Conservation (phyloP, 2,329 filamentous ascomycete species). For the Botrytis aclada region DNA sequence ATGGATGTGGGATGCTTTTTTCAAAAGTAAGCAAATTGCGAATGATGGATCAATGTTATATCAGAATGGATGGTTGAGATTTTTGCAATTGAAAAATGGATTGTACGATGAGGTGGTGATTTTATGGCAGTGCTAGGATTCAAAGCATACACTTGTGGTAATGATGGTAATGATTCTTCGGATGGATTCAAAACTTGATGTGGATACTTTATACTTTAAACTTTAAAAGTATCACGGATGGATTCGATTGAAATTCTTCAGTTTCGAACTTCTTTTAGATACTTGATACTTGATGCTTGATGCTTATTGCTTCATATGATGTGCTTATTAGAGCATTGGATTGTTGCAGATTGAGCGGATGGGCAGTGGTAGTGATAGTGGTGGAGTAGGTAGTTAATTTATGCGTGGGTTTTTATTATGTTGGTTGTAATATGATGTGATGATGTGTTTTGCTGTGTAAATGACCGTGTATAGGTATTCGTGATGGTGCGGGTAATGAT, state of each 20-base stretch:
- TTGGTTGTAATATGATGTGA: no score
- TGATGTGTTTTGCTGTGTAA: no score
- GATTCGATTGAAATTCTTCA: neutral
- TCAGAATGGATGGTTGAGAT: neutral
- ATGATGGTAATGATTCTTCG: neutral
- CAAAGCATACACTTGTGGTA: neutral
- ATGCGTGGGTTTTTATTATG: neutral
- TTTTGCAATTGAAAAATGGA: neutral
- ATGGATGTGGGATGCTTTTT: neutral
- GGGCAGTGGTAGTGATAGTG: neutral
- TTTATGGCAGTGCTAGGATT: neutral
- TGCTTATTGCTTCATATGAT: neutral
- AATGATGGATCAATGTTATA: neutral
- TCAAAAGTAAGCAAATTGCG: neutral
- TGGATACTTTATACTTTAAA: neutral
- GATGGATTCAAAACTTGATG: neutral
- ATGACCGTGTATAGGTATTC: no score
- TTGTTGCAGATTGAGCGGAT: neutral
- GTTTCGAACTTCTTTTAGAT: neutral
- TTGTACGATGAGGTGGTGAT: neutral
- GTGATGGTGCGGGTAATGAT: no score
- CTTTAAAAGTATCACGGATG: neutral
- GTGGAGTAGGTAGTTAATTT: neutral
- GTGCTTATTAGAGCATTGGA: neutral
- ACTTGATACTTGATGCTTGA: neutral